Base-by-base conservation (phyloP, 2,329 filamentous ascomycete species). In the Fusarium sp. region DNA sequence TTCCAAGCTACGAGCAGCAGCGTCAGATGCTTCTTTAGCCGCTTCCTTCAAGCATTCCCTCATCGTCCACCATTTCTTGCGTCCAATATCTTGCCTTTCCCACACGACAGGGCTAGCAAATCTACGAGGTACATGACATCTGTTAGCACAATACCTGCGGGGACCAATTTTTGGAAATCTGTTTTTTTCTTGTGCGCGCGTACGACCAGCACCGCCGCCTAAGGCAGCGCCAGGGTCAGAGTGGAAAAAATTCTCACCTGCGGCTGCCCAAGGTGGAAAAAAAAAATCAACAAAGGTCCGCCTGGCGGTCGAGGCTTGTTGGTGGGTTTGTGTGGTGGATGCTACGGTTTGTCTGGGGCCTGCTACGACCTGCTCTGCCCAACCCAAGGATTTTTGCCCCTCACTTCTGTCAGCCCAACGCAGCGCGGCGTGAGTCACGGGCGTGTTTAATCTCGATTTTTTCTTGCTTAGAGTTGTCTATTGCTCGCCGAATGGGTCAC, bases 131-230 rank as follows among this genome's bases (percentile, higher is more conserved):
- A 79, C 77, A 71, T 74, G 51, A 15, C 39, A 66, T 65, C 65
- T 78, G 77, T 69, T 78, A 78, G 73, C 44, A 69, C 18, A 68
- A 50, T 76, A 76, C 71, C 36, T 76, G 73, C 61, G 69, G 74
- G 66, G 72, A 63, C 64, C 28, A 55, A 48, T 34, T 67, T 54
- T 53, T 30, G 31, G 7, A 9, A 65, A 23, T 23, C 18, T 23
- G 18, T 23, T 54, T 68, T 40, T 63, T 65, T 54, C 51, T 65
- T 67, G 54, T 60, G 68, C 58, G 65, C 56, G 51, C 9, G 34
- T 59, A 58, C 50, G 28, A 47, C 51, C 57, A 65, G 55, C 52
- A 64, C 57, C 48, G 55, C 53, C 62, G 60, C 56, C 60, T 52
- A 69, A 73, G 65, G 55, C 23, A 58, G 31, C 13, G 27, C 44